Percentiles rank a stretch among this genome's conserved stretches.
These are phyloP conservation scores for Diplodia scrobiculata DNA, from an alignment of 2,329 filamentous ascomycete species.

Conservation along the genomic window DNA sequence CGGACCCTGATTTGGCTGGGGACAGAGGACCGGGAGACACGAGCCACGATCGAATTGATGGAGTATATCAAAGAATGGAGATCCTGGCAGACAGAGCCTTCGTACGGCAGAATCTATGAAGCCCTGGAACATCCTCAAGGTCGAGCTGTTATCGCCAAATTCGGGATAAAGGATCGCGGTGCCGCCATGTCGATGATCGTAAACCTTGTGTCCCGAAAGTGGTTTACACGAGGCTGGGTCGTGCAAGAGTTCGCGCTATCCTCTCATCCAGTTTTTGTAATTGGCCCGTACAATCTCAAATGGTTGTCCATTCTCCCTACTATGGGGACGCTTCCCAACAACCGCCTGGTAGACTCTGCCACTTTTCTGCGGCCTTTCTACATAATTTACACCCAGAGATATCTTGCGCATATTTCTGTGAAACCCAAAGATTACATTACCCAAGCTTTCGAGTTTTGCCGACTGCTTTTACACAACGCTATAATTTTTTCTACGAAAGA, in stretches of 20 bases:
- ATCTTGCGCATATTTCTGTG: too few species aligned
- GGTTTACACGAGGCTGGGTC: background rate
- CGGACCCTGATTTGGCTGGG: slow-evolving; percentile 31
- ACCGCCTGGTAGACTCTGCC: too few species aligned
- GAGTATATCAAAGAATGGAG: background rate
- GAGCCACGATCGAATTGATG: background rate
- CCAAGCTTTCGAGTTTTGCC: background rate
- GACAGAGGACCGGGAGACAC: background rate
- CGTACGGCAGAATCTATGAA: accelerated
- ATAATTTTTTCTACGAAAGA: background rate
- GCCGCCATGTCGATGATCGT: background rate
- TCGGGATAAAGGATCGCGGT: background rate
- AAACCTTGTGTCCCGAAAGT: background rate
- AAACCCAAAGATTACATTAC: background rate
- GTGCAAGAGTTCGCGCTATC: background rate
- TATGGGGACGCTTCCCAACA: too few species aligned
- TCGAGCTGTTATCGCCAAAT: background rate
- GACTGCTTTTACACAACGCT: background rate
- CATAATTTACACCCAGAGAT: too few species aligned
- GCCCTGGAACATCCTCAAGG: background rate
- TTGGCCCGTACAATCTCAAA: background rate
- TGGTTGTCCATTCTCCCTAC: background rate
- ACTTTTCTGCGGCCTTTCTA: accelerated
- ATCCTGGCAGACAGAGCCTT: background rate
- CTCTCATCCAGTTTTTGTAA: background rate